Evolutionary conservation across 139 green algal genomes (phyloP).

Genomic region (Auxenochlorella pyrenoidosa): DNA sequence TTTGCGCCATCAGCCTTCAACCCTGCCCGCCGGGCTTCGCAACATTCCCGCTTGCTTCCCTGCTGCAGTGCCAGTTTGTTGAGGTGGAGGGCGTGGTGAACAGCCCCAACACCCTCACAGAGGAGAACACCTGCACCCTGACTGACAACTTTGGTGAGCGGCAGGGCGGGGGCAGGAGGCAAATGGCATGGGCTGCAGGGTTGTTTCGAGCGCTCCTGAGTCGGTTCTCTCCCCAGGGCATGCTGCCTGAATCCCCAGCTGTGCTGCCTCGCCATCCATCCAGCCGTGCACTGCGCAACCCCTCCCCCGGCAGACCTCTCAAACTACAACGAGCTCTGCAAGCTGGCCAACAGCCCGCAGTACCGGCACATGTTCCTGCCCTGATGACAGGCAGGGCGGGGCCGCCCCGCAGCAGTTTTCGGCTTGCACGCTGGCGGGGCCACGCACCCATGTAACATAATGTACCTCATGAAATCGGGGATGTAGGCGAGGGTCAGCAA

Average conservation of each 20-base stretch:
- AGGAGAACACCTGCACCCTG: constrained; percentile 58
- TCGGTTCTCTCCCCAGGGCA: neutral
- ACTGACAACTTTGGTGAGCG: constrained; percentile 71
- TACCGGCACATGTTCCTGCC: constrained; percentile 59
- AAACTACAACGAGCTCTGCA: constrained; percentile 77
- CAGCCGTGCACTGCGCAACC: neutral
- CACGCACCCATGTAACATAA: neutral
- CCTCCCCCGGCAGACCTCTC: constrained; percentile 64
- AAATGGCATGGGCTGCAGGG: neutral
- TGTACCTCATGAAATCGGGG: neutral
- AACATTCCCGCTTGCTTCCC: too few species aligned
- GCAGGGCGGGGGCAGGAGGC: neutral
- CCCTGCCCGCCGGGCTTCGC: too few species aligned
- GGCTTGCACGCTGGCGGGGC: neutral
- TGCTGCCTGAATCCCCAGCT: neutral
- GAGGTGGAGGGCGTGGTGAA: constrained; percentile 75
- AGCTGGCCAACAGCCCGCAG: constrained; percentile 56
- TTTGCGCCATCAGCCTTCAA: too few species aligned
- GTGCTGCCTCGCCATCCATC: neutral
- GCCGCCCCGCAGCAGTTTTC: neutral
- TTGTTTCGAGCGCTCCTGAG: neutral
- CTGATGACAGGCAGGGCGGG: neutral
- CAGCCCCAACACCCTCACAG: constrained; percentile 55
- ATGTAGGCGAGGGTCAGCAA: too few species aligned
- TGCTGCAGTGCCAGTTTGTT: constrained; percentile 41